Evolutionary conservation across 2,329 filamentous ascomycete genomes (phyloP), one percentile per base, ranked within the genome.

Genomic region (Sphaerulina vaccinii): DNA sequence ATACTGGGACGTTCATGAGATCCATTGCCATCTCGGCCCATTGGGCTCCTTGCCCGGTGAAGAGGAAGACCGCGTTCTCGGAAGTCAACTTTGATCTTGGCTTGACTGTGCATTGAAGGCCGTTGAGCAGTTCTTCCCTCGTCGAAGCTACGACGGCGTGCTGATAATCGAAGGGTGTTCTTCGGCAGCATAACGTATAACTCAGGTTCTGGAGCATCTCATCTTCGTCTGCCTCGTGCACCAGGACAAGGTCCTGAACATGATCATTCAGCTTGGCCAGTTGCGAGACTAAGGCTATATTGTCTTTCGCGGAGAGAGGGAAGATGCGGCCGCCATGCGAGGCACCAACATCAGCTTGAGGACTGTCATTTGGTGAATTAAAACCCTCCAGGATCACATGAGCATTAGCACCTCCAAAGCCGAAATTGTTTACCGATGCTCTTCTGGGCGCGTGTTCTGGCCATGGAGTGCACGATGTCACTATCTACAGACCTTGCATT

Each of bases 341-440:
- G 41, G 19, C 21, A 13, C 16, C 11, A 1, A 2, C 21, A 5
- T 15, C 7, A 16, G 7, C 13, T 23, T 15, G 22, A n/a, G n/a
- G n/a, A n/a, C n/a, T n/a, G n/a, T n/a, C n/a, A n/a, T 24, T 13
- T 22, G 16, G 10, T 3, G 39, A 41, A 24, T 7, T 22, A n/a
- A 16, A 32, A 16, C 19, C 19, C 24, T 47, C 33, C 9, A 47
- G 43, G 18, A 47, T n/a, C 13, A 23, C 24, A 9, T 35, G n/a
- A 18, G 45, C 45, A 13, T 49, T 49, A n/a, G 13, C 15, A 8
- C 45, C 45, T 2, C 45, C 45, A 36, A 33, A 36, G 13, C 35
- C 40, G 23, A 64, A 65, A 27, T 45, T 57, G 35, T 59, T 59
- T 7, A 59, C 47, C 27, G 38, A 41, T 10, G 42, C 32, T n/a